A percentile compares a stretch with the other conserved stretches of the same genome.
phyloP scores from a whole-genome alignment of 2,329 filamentous ascomycete species.

The Metarhizium robertsii region DNA sequence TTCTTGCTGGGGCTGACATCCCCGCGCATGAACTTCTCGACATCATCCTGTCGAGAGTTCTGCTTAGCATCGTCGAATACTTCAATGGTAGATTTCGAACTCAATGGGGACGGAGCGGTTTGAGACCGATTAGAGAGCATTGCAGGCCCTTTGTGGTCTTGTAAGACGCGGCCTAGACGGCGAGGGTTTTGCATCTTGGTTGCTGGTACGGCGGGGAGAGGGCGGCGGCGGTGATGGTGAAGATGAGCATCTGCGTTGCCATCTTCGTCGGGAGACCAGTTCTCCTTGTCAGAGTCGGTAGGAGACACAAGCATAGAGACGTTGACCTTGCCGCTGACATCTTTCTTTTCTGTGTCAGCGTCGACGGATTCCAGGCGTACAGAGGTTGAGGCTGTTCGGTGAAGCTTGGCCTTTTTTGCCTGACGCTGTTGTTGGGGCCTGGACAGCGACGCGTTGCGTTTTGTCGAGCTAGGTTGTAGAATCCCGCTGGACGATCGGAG shows the following conservation, averaged over 20 bases:
- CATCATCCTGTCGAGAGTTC: conserved; percentile 40
- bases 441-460: conserved; percentile 49
- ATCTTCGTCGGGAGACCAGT: conserved; percentile 57
- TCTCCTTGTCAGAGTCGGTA: conserved; percentile 87
- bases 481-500: conserved; percentile 57
- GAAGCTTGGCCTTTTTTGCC: conserved; percentile 54
- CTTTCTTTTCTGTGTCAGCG: conserved; percentile 17
- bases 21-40: conserved; percentile 64
- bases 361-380: conserved; percentile 43
- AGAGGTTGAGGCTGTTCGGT: conserved; percentile 51
- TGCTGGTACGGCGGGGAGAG: conserved; percentile 23
- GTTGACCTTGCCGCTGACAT: conserved; percentile 25
- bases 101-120: conserved; percentile 29
- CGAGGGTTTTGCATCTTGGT: conserved; percentile 25
- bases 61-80: conserved; percentile 43
- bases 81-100: conserved; percentile 25
- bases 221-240: conserved; percentile 19
- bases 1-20: conserved; percentile 61
- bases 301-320: conserved; percentile 28
- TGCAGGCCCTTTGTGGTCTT: conserved; percentile 27
- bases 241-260: conserved; percentile 9
- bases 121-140: conserved; percentile 28
- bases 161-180: conserved; percentile 30
- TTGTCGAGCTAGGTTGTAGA: conserved; percentile 48
- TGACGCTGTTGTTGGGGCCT: conserved; percentile 22